Base-by-base conservation (phyloP, 176 grass and related monocot genomes). In the Avena insularis region DNA sequence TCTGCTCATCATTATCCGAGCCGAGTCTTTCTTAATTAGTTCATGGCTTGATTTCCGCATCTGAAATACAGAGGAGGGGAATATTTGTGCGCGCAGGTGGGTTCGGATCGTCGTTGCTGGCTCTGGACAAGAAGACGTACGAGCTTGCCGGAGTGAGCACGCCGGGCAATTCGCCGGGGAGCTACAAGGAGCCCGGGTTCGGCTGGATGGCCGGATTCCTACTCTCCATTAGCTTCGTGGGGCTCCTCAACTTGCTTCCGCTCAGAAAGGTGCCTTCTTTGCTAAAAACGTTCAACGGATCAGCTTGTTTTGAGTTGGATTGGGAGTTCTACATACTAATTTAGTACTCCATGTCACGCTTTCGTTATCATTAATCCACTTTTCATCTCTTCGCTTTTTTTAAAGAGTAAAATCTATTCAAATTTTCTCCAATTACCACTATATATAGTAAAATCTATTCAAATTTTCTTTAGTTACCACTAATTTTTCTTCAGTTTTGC, bases 191-290 rank as follows among this genome's bases (percentile, higher is more conserved):
- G 55, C 95, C 88, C 10, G 55, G 88, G 9, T 35, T 97, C 40
- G 92, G 95, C 35, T 97, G 95, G 95, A 97, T 94, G 90, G 87
- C 84, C 16, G 92, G 84, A 51, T 97, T 97, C 86, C 82, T 97
- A 13, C 53, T 91, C 14, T 84, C 81, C 16, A 89, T 89, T 65
- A 97, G 92, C 81, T 97, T 94, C 59, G 88, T 89, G 7, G 95
- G 95, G 50, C 88, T 97, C 67, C 81, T 97, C 57, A 89, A 64
- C 59, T 88, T 97, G 73, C 81, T 97, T 48, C 95, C 95, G 21
- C 88, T 97, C 71, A 92, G 95, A 73, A 94, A 94, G 95, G 95
- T 94, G 80, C n/a, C 15, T 29, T 10, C 11, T 57, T 12, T 60
- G 75, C 13, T 19, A 54, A 45, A 14, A 56, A 17, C 2, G 35